Evolutionary conservation across 257 asterid genomes (phyloP).

Genomic region (Schizonepeta tenuifolia): DNA sequence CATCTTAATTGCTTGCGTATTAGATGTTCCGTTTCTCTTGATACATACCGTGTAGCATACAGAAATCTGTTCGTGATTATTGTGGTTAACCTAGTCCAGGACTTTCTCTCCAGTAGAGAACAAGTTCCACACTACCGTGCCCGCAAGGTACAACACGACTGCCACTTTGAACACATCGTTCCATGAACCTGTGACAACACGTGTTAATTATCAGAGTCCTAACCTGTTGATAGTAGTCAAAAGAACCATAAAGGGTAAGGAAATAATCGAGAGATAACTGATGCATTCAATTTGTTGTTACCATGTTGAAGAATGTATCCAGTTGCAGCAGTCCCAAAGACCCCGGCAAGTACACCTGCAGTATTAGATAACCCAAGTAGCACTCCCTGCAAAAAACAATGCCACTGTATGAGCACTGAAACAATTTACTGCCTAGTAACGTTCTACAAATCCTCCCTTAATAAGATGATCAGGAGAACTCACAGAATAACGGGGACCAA

Average conservation of each 20-base stretch:
- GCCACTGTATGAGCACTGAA: not conserved
- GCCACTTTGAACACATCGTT: slow-evolving; percentile 91
- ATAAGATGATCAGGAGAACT: slow-evolving; percentile 45
- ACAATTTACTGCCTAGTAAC: not conserved
- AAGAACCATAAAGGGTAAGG: not conserved
- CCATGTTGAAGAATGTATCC: slow-evolving; percentile 98
- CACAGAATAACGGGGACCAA: slow-evolving; percentile 97
- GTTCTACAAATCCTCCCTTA: not conserved
- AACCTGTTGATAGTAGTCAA: not conserved
- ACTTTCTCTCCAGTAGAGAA: slow-evolving; percentile 90
- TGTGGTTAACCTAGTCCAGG: slow-evolving; percentile 54
- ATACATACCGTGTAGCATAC: not conserved
- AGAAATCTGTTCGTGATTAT: not conserved
- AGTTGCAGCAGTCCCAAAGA: slow-evolving; percentile 95
- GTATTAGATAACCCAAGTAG: slow-evolving; percentile 88
- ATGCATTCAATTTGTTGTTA: slow-evolving; percentile 34
- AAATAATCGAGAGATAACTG: slow-evolving; percentile 12
- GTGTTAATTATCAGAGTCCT: slow-evolving; percentile 15
- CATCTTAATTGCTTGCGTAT: slow-evolving; percentile 25
- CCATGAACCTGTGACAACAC: slow-evolving; percentile 80
- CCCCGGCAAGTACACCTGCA: slow-evolving; percentile 98
- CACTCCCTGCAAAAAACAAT: slow-evolving; percentile 69
- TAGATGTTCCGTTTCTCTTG: not conserved
- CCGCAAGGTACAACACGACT: slow-evolving; percentile 75
- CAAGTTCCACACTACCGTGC: slow-evolving; percentile 91